Percentiles rank a stretch among this genome's conserved stretches.
phyloP scores from a whole-genome alignment of 345 rosid species.

The Xanthoceras sorbifolium region DNA sequence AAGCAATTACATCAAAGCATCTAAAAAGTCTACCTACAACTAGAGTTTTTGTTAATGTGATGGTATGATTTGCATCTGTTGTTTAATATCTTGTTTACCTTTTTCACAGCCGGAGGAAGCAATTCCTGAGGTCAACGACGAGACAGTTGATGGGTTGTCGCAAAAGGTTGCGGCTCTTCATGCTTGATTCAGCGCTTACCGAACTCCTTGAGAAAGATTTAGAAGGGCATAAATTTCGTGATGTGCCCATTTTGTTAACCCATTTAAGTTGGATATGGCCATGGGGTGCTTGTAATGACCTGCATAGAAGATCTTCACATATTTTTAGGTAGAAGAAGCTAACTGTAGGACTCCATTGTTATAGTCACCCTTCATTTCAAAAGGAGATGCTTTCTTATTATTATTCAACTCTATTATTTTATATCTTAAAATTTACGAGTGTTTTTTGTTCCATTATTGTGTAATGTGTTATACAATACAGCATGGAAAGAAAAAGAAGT shows the following conservation, averaged over 20 bases:
- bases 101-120: constrained; percentile 47
- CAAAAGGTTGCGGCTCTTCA: constrained; percentile 55
- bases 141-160: constrained; percentile 51
- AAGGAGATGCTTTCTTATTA: constrained; percentile 2
- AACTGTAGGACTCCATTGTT: constrained; percentile 15
- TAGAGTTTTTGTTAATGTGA: background rate
- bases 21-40: background rate
- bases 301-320: constrained; percentile 10
- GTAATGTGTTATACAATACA: constrained; percentile 8
- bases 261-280: constrained; percentile 6
- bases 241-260: background rate
- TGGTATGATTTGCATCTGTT: background rate
- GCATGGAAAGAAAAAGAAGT: background rate
- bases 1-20: background rate
- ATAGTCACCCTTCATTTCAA: background rate
- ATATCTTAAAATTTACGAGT: constrained; percentile 8
- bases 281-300: constrained; percentile 14
- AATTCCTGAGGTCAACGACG: constrained; percentile 48
- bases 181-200: constrained; percentile 33
- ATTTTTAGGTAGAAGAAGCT: constrained; percentile 22
- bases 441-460: constrained; percentile 7
- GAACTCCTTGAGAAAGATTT: constrained; percentile 10
- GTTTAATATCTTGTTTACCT: background rate
- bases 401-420: background rate
- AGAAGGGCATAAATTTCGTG: background rate